Base-by-base conservation (phyloP, 805 yeast species). In the Pichia gijzeniarum region DNA sequence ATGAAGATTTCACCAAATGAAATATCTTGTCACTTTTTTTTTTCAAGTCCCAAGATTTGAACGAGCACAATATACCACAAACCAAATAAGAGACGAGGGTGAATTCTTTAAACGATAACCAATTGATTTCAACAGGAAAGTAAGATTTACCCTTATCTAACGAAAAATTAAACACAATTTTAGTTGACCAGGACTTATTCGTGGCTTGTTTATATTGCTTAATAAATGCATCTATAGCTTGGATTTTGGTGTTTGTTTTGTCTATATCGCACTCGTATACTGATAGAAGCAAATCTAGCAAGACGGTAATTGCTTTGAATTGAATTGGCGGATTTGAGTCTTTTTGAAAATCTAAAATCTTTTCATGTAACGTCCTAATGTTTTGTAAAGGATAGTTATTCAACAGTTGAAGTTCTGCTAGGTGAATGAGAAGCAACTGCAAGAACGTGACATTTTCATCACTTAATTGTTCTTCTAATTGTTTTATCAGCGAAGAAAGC, bases 41-140 rank as follows among this genome's bases (percentile, higher is more conserved):
- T 35, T 59, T 62, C 1, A 63, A 64, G 38, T 63, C 64, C 55
- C 67, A 58, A 1, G 69, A 57, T 34, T 67, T 71, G 14, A 56
- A 54, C 18, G 72, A 48, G 28, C 68, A 64, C 6, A 65, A 55
- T 5, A 74, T 54, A 2, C 74, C 79, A 32, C 70, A 64, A n/a
- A 68, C 53, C 37, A 71, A 66, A 51, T 71, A 72, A 19, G 71
- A 60, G 36, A 65, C 44, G 18, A 70, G 60, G 8, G 66, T 63
- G 53, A 70, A 71, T 45, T 73, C 77, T 35, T 66, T 69, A 4
- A 70, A 61, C 13, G 65, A 61, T 12, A 73, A 44, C 77, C 79
- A 74, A 17, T 56, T 54, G 2, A 71, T 51, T 19, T 59, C 53
- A 16, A 61, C 21, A 3, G 64, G 52, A 48, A 69, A 16, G 41